These are phyloP conservation scores for Phlyctochytrium bullatum DNA, from an alignment of 192 early-diverging fungal genomes.

Conservation along the genomic window DNA sequence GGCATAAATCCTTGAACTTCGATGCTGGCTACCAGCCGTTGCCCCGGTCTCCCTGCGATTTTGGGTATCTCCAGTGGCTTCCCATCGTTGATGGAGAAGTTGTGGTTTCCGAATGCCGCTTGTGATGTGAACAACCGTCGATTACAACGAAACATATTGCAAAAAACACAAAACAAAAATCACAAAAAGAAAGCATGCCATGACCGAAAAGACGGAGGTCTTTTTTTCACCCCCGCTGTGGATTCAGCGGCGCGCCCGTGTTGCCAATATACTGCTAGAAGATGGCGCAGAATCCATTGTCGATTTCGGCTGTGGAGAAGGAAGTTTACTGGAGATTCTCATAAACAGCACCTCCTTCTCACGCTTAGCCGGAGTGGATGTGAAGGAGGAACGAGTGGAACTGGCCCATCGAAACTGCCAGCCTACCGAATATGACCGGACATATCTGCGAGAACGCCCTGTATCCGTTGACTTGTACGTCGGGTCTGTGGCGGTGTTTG, in stretches of 20 bases:
- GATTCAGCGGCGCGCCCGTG: constrained; percentile 74
- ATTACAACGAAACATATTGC: too few species aligned
- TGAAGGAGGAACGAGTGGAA: constrained; percentile 44
- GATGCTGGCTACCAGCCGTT: constrained; percentile 73
- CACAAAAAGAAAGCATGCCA: too few species aligned
- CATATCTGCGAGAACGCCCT: constrained; percentile 56
- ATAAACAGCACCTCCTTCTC: constrained; percentile 57
- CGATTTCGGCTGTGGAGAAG: constrained; percentile 89
- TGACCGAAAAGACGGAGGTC: too few species aligned
- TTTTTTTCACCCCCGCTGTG: constrained; percentile 70
- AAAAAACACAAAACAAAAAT: too few species aligned
- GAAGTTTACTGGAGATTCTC: constrained; percentile 66
- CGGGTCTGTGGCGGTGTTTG: constrained; percentile 55
- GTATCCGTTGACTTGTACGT: constrained; percentile 48
- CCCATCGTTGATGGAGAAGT: too few species aligned
- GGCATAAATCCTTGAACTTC: constrained; percentile 77
- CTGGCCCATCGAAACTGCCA: constrained; percentile 47
- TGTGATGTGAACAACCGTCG: too few species aligned
- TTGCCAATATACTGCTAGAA: constrained; percentile 50
- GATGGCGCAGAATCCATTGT: constrained; percentile 60
- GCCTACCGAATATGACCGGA: constrained; percentile 59
- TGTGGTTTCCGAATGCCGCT: too few species aligned
- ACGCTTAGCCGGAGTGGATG: constrained; percentile 69
- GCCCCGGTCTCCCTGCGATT: too few species aligned
- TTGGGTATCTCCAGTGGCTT: too few species aligned